Evolutionary conservation across 2,329 filamentous ascomycete species (phyloP), one percentile per base, ranked within the genome.

Genomic region (Apiospora malaysiana): DNA sequence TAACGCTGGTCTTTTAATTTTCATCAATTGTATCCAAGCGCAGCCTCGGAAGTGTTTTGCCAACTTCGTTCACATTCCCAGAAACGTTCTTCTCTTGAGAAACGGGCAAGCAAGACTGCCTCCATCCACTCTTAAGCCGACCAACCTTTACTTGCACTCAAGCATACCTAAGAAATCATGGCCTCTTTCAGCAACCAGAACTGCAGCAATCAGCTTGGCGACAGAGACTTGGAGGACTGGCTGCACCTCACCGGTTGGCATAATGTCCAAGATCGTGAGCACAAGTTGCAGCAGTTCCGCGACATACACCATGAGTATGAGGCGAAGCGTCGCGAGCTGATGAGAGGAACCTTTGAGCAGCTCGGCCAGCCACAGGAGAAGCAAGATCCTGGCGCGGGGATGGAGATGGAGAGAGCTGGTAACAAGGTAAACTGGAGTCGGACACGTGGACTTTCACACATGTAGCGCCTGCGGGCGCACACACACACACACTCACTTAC

Each of bases 211-310:
- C 16, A 14, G 18, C 7, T 3, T 9, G 45, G 18, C 27, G 56
- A 63, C 27, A 18, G 18, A 4, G 71, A 72, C 45, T 23, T 75
- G 0, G 56, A 68, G 16, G 73, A 75, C 23, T 75, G 73, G 74
- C 68, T 75, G 1, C 32, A 70, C 5, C 37, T 75, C 16, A 75
- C 73, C 8, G 27, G 68, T 5, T 75, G 73, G 73, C 70, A 75
- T n/a, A 67, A 75, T 32, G 25, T 59, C 18, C 10, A 47, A 0
- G 68, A 69, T 23, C 72, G 74, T 12, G 43, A 68, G 51, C 59
- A 68, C 8, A 68, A 73, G 32, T 49, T 75, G 12, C 32, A 25
- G 2, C 49, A 68, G 8, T 66, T 66, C 40, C 70, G 73, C 23
- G 27, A 67, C n/a, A 9, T 25, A 4, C 32, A n/a, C 7, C 14